Conservation (phyloP, 2,329 filamentous ascomycete species). For the Graphilbum sp. region DNA sequence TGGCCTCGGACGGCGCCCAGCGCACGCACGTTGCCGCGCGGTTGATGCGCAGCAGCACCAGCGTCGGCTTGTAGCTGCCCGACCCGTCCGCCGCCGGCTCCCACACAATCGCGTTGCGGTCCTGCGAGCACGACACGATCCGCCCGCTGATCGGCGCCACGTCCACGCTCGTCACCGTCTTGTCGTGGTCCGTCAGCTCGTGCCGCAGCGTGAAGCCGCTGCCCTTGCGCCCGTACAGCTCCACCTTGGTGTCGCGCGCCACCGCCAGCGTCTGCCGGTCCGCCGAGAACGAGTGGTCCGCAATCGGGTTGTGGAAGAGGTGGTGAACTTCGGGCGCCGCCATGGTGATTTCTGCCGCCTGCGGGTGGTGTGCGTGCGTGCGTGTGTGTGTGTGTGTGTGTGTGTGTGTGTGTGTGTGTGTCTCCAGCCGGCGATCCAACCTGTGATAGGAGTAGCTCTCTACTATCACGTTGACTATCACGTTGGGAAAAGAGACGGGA, state of each 20-base stretch:
- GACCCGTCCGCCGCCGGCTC: slow-evolving; percentile 68
- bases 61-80: slow-evolving; percentile 71
- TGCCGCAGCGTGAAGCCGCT: slow-evolving; percentile 70
- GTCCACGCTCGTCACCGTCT: slow-evolving; percentile 89
- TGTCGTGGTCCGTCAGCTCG: slow-evolving; percentile 91
- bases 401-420: too few relatives aligned
- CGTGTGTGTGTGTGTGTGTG: too few relatives aligned
- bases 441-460: slow-evolving; percentile 89
- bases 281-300: slow-evolving; percentile 94
- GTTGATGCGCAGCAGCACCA: slow-evolving; percentile 93
- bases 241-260: slow-evolving; percentile 74
- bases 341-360: slow-evolving; percentile 46
- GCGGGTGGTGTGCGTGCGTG: too few relatives aligned
- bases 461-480: slow-evolving; percentile 83
- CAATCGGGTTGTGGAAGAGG: slow-evolving; percentile 90
- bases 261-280: slow-evolving; percentile 82
- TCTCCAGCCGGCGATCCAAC: too few relatives aligned
- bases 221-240: slow-evolving; percentile 66
- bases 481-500: too few relatives aligned
- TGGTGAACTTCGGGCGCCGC: slow-evolving; percentile 81
- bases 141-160: slow-evolving; percentile 81
- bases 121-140: slow-evolving; percentile 96
- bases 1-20: slow-evolving; percentile 92
- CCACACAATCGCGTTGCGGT: slow-evolving; percentile 97
- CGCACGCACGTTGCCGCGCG: slow-evolving; percentile 91